These are phyloP conservation scores for Pseudopyrenochaeta lycopersici DNA, from an alignment of 2,329 filamentous ascomycete species.

Conservation along the genomic window DNA sequence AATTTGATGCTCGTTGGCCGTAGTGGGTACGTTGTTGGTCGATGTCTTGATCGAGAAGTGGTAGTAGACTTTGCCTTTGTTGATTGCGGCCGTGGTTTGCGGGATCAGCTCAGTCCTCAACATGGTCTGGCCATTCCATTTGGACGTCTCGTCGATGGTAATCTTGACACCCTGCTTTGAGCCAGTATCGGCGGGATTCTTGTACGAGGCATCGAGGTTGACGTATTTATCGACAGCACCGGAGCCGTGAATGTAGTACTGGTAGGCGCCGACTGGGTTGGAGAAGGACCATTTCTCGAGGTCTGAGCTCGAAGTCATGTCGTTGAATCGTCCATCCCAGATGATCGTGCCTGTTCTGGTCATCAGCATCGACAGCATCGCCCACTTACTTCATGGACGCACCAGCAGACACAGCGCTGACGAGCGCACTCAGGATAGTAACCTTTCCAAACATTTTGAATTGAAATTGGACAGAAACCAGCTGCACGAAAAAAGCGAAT, in stretches of 20 bases:
- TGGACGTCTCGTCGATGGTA: conserved; percentile 70
- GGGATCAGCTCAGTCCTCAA: conserved; percentile 78
- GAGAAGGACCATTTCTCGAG: conserved; percentile 71
- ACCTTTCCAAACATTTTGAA: conserved; percentile 43
- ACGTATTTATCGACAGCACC: conserved; percentile 67
- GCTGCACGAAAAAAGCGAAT: conserved; percentile 24
- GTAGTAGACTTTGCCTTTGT: conserved; percentile 72
- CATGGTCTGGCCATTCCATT: conserved; percentile 77
- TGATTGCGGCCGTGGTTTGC: conserved; percentile 72
- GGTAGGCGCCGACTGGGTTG: conserved; percentile 73
- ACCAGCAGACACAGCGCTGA: conserved; percentile 45
- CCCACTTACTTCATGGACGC: not conserved
- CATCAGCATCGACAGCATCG: not conserved
- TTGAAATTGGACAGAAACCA: conserved; percentile 30
- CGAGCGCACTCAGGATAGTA: conserved; percentile 41
- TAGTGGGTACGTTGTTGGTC: conserved; percentile 66
- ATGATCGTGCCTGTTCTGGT: conserved; percentile 55
- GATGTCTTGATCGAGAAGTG: conserved; percentile 74
- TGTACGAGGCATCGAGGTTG: conserved; percentile 66
- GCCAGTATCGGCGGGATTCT: conserved; percentile 70
- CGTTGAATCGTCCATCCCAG: conserved; percentile 74
- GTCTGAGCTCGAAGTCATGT: conserved; percentile 63
- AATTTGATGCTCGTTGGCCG: conserved; percentile 73
- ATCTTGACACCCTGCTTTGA: conserved; percentile 73
- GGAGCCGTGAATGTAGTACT: conserved; percentile 79